Conservation (phyloP, 345 rosid genomes). For the Eucalyptus dawsonii region DNA sequence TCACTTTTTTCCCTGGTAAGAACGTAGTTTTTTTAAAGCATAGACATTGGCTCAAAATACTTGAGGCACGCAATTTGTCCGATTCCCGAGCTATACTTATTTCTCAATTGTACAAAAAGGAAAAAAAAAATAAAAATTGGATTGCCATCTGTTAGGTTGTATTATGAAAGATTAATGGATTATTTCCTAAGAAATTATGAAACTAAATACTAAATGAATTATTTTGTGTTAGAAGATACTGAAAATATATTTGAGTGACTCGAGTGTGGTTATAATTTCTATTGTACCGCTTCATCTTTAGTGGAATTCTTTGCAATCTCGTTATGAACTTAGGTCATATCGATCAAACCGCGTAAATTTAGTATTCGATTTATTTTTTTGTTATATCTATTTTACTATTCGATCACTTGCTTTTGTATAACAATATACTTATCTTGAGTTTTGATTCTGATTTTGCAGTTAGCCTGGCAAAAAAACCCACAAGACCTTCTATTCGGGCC, state of each 20-base stretch:
- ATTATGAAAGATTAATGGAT: not conserved
- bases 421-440: too few species aligned
- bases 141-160: not conserved
- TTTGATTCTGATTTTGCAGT: too few species aligned
- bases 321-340: not conserved
- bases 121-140: not conserved
- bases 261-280: fast-evolving
- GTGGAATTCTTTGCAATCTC: fast-evolving
- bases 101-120: not conserved
- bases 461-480: not conserved
- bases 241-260: too few species aligned
- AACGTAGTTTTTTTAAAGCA: too few species aligned
- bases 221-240: fast-evolving
- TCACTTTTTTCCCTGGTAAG: not conserved
- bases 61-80: too few species aligned
- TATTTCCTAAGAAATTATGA: too few species aligned
- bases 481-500: not conserved
- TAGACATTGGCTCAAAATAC: too few species aligned
- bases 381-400: fast-evolving
- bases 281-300: fast-evolving
- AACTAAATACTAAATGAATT: too few species aligned
- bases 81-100: not conserved
- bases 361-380: fast-evolving
- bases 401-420: too few species aligned
- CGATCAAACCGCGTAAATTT: fast-evolving